Percentiles rank a stretch among this genome's conserved stretches.
phyloP scores from a whole-genome alignment of 305 asterid genomes.

The Caryopteris hybrid region DNA sequence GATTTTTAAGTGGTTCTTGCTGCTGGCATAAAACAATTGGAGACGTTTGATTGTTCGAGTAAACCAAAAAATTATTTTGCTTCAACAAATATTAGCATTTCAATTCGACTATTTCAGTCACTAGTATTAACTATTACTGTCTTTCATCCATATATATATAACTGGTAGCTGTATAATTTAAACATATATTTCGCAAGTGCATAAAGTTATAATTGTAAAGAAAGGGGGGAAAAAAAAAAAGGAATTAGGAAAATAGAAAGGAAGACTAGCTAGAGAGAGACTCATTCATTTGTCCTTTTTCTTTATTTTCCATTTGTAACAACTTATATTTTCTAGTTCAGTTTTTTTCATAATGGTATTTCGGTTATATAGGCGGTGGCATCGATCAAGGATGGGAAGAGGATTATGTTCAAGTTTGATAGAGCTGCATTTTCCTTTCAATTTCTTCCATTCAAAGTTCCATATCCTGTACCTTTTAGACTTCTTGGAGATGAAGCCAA shows the following conservation, averaged over 20 bases:
- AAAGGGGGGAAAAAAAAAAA: no score
- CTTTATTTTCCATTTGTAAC: background rate
- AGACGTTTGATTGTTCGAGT: no score
- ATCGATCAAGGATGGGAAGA: conserved; percentile 55
- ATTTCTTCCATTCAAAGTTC: conserved; percentile 85
- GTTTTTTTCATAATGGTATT: background rate
- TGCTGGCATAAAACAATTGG: background rate
- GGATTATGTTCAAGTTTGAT: conserved; percentile 81
- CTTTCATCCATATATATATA: background rate
- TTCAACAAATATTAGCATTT: background rate
- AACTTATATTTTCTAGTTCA: background rate
- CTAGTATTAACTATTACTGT: background rate
- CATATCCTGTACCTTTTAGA: conserved; percentile 88
- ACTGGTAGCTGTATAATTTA: background rate
- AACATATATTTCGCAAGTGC: no score
- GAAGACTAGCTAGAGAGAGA: background rate
- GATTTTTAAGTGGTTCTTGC: background rate
- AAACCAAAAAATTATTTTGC: no score
- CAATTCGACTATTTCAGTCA: background rate
- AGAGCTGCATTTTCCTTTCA: conserved; percentile 83
- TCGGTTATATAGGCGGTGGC: conserved; percentile 62
- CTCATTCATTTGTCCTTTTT: background rate
- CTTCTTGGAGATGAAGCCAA: conserved; percentile 97
- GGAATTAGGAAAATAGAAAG: background rate
- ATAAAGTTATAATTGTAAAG: no score